Conservation (phyloP, 2,329 filamentous ascomycete genomes). For the Tolypocladium tropicale region DNA sequence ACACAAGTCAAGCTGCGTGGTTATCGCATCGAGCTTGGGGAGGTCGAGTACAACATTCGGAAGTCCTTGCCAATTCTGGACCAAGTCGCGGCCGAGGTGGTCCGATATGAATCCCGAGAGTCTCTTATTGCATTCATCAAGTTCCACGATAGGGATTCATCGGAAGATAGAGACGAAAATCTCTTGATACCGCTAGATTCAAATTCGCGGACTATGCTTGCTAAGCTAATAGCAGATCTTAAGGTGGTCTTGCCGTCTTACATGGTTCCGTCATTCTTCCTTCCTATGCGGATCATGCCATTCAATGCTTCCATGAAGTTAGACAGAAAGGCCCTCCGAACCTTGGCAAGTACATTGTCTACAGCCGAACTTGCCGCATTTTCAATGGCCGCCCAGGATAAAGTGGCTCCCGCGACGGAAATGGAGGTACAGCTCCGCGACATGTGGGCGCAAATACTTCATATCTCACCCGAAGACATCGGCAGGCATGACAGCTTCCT, state of each 20-base stretch:
- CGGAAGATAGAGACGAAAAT: not conserved
- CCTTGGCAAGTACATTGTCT: not conserved
- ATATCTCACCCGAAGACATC: slow-evolving; percentile 11
- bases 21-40: slow-evolving; percentile 11
- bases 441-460: slow-evolving; percentile 3
- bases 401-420: slow-evolving; percentile 3
- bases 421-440: slow-evolving; percentile 2
- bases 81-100: slow-evolving; percentile 4
- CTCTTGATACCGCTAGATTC: not conserved
- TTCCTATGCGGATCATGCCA: slow-evolving; percentile 5
- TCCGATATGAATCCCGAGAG: not conserved
- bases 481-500: slow-evolving; percentile 17
- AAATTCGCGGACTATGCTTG: not conserved
- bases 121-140: slow-evolving; percentile 3
- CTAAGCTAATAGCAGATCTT: not conserved
- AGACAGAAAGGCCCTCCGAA: not conserved
- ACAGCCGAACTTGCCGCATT: not conserved
- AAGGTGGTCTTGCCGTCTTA: slow-evolving; percentile 2
- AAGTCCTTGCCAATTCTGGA: not conserved
- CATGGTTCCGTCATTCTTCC: slow-evolving; percentile 6
- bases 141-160: slow-evolving; percentile 1
- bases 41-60: slow-evolving; percentile 8
- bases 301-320: slow-evolving; percentile 6
- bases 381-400: not conserved
- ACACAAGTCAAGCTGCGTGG: slow-evolving; percentile 9